These are phyloP conservation scores for Termitomyces sp. DNA, from an alignment of 768 basidiomycete species.

Conservation along the genomic window DNA sequence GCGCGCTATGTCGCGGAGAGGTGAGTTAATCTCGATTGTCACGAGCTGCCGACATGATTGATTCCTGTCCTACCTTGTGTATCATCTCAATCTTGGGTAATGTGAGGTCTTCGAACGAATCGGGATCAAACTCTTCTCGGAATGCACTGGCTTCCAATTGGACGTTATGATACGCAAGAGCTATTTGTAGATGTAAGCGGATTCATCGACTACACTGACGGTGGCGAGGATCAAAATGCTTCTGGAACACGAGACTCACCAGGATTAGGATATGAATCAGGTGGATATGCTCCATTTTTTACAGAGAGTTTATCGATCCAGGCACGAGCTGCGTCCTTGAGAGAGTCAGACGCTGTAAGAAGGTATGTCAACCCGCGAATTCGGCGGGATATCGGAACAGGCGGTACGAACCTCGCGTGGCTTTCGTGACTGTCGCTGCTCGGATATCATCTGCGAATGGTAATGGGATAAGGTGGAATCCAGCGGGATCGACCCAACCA, in stretches of 20 bases:
- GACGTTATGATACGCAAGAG: constrained; percentile 83
- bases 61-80: constrained; percentile 53
- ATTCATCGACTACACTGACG: not conserved
- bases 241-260: constrained; percentile 42
- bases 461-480: constrained; percentile 90
- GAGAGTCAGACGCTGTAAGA: constrained; percentile 58
- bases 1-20: constrained; percentile 45
- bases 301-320: constrained; percentile 80
- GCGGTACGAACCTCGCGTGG: constrained; percentile 49
- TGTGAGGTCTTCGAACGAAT: constrained; percentile 79
- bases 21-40: constrained; percentile 3
- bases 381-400: not conserved
- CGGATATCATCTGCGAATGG: constrained; percentile 96
- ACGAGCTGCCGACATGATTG: constrained; percentile 30
- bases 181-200: constrained; percentile 31
- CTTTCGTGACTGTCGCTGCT: constrained; percentile 64
- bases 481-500: constrained; percentile 81
- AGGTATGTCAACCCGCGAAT: constrained; percentile 4
- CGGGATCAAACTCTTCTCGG: constrained; percentile 80
- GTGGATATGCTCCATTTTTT: constrained; percentile 79
- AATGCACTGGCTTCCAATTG: constrained; percentile 92
- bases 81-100: constrained; percentile 74
- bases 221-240: not conserved
- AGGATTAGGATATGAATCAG: constrained; percentile 89
- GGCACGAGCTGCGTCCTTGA: constrained; percentile 61